Evolutionary conservation across 495 filamentous ascomycete species (phyloP).

Genomic region (Podospora didyma): DNA sequence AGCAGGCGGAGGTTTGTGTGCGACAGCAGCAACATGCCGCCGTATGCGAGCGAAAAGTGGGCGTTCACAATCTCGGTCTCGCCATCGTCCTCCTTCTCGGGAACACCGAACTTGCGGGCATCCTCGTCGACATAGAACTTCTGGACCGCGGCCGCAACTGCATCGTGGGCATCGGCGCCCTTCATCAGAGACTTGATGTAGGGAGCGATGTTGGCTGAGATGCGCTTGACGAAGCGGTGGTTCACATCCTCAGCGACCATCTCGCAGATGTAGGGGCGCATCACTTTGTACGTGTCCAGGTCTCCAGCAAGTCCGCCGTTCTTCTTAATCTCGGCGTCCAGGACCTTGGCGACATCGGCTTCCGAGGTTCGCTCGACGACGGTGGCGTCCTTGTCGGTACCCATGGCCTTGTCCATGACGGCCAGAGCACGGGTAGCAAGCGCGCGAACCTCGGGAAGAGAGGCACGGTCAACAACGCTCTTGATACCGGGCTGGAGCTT

Average conservation of each 20-base stretch:
- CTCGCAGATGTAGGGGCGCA: constrained; percentile 69
- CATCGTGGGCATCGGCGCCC: constrained; percentile 47
- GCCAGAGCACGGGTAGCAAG: constrained; percentile 76
- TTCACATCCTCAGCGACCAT: constrained; percentile 92
- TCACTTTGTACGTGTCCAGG: constrained; percentile 61
- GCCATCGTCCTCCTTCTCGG: constrained; percentile 77
- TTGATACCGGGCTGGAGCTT: constrained; percentile 94
- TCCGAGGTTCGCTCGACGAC: constrained; percentile 64
- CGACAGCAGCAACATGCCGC: constrained; percentile 94
- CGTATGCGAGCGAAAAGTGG: constrained; percentile 95
- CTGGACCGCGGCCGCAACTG: constrained; percentile 62
- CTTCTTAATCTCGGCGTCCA: constrained; percentile 72
- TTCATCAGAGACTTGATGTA: constrained; percentile 72
- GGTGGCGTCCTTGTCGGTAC: constrained; percentile 53
- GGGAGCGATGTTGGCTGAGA: constrained; percentile 59
- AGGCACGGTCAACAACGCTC: constrained; percentile 78
- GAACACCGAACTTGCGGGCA: constrained; percentile 78
- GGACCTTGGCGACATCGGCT: constrained; percentile 70
- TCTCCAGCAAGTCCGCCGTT: constrained; percentile 59
- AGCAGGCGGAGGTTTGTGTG: constrained; percentile 93
- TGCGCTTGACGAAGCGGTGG: constrained; percentile 70
- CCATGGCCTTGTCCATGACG: constrained; percentile 94
- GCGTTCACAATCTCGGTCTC: constrained; percentile 94
- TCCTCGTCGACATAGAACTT: constrained; percentile 75
- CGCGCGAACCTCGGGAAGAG: constrained; percentile 90